Base-by-base conservation (phyloP, 495 filamentous ascomycete genomes). In the Penicillium lagena region DNA sequence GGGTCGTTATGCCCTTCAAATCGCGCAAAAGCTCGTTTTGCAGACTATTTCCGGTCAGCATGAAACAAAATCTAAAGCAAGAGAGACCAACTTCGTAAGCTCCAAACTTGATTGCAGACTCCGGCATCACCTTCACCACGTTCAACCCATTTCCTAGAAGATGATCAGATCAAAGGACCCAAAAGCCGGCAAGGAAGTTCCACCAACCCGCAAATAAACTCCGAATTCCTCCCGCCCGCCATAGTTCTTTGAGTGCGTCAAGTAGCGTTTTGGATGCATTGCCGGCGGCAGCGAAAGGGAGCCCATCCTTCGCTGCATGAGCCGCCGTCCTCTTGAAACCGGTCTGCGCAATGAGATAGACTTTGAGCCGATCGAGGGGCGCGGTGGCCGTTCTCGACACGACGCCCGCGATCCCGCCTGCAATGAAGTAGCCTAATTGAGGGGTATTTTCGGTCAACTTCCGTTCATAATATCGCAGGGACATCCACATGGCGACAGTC, bases 81-180 rank as follows among this genome's bases (percentile, higher is more conserved):
- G n/a, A 15, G 34, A 9, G 33, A 35, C 62, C 46, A 60, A 84
- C 82, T 71, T 87, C 93, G 55, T 96, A 98, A 7, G 89, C 91
- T 40, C 93, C 93, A 65, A 98, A 98, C 49, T 85, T 93, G 54
- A 98, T 95, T 30, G 93, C 93, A 7, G 91, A 96, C 64, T 98
- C 93, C 7, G 93, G 93, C 84, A 97, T 91, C 39, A 98, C 89
- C 66, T 98, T 98, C 51, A 96, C 56, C 9, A 97, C 91, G 56
- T 98, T 98, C 46, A 98, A 75, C 7, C 93, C 93, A 59, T 98
- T 98, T 28, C 93, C 93, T 96, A 53, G 29, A 15, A 0, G 36
- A 33, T 40, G 47, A 39, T 59, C 14, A 61, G 42, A 38, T 35
- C 7, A 11, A 17, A 11, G 17, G 9, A 17, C 14, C 7, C 15